Evolutionary conservation across 2,329 filamentous ascomycete genomes (phyloP).

Genomic region (Aspergillus chevalieri): DNA sequence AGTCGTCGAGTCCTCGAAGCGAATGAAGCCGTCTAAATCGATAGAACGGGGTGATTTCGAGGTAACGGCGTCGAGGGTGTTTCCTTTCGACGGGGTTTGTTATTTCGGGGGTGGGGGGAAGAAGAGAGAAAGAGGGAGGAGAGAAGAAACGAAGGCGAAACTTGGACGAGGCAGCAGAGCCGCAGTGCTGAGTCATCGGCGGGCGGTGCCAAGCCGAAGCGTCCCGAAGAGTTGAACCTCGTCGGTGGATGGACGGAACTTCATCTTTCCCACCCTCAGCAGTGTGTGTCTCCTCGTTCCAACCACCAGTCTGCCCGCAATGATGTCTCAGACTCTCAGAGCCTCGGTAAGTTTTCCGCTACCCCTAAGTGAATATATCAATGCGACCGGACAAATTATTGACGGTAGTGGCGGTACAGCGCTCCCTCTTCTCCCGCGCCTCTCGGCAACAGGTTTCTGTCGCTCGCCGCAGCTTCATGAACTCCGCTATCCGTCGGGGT

Average conservation of each 20-base stretch:
- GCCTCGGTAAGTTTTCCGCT: conserved; percentile 47
- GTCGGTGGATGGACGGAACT: background rate
- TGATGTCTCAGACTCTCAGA: conserved; percentile 58
- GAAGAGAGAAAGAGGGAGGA: conserved; percentile 9
- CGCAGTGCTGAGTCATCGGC: conserved; percentile 20
- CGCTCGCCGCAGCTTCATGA: conserved; percentile 59
- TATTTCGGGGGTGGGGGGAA: conserved; percentile 5
- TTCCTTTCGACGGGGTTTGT: conserved; percentile 3
- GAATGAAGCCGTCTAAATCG: conserved; percentile 18
- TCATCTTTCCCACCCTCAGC: conserved; percentile 3
- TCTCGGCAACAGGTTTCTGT: conserved; percentile 52
- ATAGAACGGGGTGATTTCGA: conserved; percentile 6
- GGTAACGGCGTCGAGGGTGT: conserved; percentile 8
- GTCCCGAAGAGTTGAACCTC: conserved; percentile 21
- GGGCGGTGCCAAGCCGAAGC: conserved; percentile 19
- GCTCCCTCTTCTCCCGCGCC: conserved; percentile 56
- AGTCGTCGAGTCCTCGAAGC: conserved; percentile 22
- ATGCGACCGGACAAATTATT: background rate
- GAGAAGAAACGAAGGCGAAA: conserved; percentile 6
- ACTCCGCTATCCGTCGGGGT: conserved; percentile 58
- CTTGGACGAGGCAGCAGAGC: conserved; percentile 12
- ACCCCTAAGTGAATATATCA: conserved; percentile 8
- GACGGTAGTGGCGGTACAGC: conserved; percentile 36
- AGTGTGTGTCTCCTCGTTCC: conserved; percentile 13
- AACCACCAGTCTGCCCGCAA: conserved; percentile 33